Evolutionary conservation across 139 green algal genomes (phyloP).

Genomic region (Chlorella vulgaris): DNA sequence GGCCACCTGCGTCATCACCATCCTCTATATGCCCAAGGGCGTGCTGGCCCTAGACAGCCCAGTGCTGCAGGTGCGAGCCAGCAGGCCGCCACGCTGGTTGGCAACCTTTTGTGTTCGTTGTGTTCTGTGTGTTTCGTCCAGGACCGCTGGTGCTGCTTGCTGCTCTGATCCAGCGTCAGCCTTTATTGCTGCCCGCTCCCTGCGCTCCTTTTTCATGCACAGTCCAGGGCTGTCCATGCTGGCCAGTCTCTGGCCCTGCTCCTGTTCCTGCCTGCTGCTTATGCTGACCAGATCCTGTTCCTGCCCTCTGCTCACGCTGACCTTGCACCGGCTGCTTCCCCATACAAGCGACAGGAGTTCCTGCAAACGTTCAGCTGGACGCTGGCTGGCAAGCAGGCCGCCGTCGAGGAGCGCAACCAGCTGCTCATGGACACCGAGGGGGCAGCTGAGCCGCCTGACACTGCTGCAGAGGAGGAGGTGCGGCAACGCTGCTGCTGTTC

Average conservation of each 20-base stretch:
- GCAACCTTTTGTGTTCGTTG: too few relatives aligned
- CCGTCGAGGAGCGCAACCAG: conserved; percentile 21
- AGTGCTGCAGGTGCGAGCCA: neutral
- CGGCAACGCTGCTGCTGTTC: neutral
- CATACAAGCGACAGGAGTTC: neutral
- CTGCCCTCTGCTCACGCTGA: too few relatives aligned
- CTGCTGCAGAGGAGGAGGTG: neutral
- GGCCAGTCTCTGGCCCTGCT: too few relatives aligned
- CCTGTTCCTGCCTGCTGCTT: too few relatives aligned
- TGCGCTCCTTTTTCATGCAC: too few relatives aligned
- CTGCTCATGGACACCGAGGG: neutral
- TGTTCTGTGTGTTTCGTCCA: neutral
- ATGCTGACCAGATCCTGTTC: too few relatives aligned
- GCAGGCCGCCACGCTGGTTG: neutral
- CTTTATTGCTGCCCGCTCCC: too few relatives aligned
- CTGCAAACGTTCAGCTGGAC: neutral
- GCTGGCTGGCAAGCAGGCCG: neutral
- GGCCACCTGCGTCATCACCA: neutral
- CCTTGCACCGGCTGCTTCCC: neutral
- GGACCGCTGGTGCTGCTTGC: neutral
- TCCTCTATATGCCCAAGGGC: conserved; percentile 30
- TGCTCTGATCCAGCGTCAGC: neutral
- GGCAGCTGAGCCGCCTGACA: neutral
- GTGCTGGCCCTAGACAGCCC: conserved; percentile 5
- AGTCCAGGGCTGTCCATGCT: too few relatives aligned